phyloP scores from a whole-genome alignment of 2,329 filamentous ascomycete species.

The Aspergillus bombycis region DNA sequence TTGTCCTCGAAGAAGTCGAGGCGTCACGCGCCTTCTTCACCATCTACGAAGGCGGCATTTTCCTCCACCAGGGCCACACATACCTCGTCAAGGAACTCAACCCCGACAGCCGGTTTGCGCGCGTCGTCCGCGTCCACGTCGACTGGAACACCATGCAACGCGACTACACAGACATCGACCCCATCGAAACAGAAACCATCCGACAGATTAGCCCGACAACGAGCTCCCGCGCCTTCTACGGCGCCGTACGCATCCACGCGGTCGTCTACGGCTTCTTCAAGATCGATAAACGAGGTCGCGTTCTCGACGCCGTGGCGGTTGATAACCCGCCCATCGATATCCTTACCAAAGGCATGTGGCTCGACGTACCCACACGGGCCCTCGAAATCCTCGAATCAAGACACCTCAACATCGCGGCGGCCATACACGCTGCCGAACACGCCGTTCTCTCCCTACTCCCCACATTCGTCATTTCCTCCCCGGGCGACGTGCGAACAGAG shows the following conservation, averaged over 20 bases:
- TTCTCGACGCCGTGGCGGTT: slow-evolving; percentile 89
- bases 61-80: slow-evolving; percentile 90
- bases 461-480: slow-evolving; percentile 85
- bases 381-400: slow-evolving; percentile 76
- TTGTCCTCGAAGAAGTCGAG: slow-evolving; percentile 93
- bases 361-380: slow-evolving; percentile 80
- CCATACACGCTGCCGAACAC: slow-evolving; percentile 94
- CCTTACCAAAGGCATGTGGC: slow-evolving; percentile 88
- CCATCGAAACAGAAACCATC: slow-evolving; percentile 87
- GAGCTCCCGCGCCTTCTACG: slow-evolving; percentile 75
- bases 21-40: slow-evolving; percentile 93
- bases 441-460: slow-evolving; percentile 84
- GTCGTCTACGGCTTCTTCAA: slow-evolving; percentile 98
- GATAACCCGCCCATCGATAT: slow-evolving; percentile 90
- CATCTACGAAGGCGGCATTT: slow-evolving; percentile 95
- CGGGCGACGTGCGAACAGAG: slow-evolving; percentile 90
- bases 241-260: slow-evolving; percentile 80
- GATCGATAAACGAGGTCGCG: slow-evolving; percentile 79
- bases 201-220: slow-evolving; percentile 60
- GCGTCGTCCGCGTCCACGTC: slow-evolving; percentile 85
- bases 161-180: slow-evolving; percentile 92
- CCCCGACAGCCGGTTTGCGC: slow-evolving; percentile 78
- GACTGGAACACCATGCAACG: slow-evolving; percentile 94
- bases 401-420: slow-evolving; percentile 78
- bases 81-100: slow-evolving; percentile 91